Percentiles rank a stretch among this genome's conserved stretches.
Conservation (phyloP, 192 early-diverging fungal species). For the Lobosporangium transversale region DNA sequence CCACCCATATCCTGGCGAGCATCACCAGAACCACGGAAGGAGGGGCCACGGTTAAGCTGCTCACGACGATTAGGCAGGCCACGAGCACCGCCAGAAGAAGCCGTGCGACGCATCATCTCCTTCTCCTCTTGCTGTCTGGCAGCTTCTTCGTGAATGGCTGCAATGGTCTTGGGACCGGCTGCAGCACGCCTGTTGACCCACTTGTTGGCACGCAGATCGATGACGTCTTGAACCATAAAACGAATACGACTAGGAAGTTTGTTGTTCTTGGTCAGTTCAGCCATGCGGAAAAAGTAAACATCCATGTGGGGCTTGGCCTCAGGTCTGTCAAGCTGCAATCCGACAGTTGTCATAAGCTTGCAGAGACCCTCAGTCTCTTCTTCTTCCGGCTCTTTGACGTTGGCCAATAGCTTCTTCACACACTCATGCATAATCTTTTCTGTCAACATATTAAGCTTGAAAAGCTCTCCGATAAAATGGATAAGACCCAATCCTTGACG, state of each 20-base stretch:
- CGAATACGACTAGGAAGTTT: slow-evolving; percentile 87
- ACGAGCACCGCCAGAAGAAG: slow-evolving; percentile 69
- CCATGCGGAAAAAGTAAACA: slow-evolving; percentile 86
- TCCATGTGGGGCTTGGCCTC: slow-evolving; percentile 77
- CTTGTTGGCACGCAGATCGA: slow-evolving; percentile 79
- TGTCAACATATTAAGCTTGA: slow-evolving; percentile 88
- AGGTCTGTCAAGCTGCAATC: slow-evolving; percentile 73
- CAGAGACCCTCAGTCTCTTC: slow-evolving; percentile 95
- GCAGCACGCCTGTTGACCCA: slow-evolving; percentile 78
- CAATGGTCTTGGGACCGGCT: slow-evolving; percentile 90
- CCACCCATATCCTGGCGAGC: slow-evolving; percentile 40
- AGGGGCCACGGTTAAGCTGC: slow-evolving; percentile 67
- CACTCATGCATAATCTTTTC: slow-evolving; percentile 97
- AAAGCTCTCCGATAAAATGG: slow-evolving; percentile 95
- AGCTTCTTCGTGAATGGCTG: slow-evolving; percentile 88
- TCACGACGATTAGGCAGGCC: slow-evolving; percentile 72
- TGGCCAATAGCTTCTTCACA: slow-evolving; percentile 80
- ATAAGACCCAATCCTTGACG: slow-evolving; percentile 94
- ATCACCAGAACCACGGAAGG: slow-evolving; percentile 61
- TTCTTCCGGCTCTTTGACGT: slow-evolving; percentile 84
- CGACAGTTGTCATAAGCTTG: slow-evolving; percentile 92
- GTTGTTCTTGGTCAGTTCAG: slow-evolving; percentile 73
- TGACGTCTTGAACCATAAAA: slow-evolving; percentile 91
- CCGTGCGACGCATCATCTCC: slow-evolving; percentile 71
- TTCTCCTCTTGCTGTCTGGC: slow-evolving; percentile 79